Percentiles rank a stretch among this genome's conserved stretches.
Conservation (phyloP, 768 basidiomycete species). For the Russula virescens region DNA sequence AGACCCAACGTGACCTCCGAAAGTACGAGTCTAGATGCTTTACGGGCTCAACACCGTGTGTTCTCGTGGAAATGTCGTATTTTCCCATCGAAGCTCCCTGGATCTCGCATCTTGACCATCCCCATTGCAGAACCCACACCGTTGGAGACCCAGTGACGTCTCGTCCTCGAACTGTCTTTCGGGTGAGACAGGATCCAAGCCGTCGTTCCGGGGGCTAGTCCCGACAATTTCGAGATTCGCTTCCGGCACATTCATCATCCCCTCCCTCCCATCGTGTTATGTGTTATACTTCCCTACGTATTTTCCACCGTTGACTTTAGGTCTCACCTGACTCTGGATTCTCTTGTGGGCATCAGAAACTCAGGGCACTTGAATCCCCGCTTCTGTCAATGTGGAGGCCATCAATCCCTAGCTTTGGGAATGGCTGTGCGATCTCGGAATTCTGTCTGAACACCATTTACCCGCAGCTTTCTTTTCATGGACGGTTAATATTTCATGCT, state of each 20-base stretch:
- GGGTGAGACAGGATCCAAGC: background rate
- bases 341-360: background rate
- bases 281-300: background rate
- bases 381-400: background rate
- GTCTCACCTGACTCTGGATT: background rate
- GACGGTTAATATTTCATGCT: background rate
- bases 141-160: background rate
- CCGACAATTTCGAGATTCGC: background rate
- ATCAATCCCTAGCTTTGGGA: background rate
- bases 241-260: background rate
- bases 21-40: constrained; percentile 2
- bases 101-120: background rate
- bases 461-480: background rate
- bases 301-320: background rate
- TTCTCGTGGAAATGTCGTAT: background rate
- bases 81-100: background rate
- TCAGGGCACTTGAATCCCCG: background rate
- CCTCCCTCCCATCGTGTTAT: background rate
- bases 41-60: background rate
- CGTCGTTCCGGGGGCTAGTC: background rate
- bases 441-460: background rate
- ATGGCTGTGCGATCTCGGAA: constrained; percentile 4
- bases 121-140: background rate
- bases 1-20: constrained; percentile 2
- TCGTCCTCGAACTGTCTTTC: background rate